These are phyloP conservation scores for Gomphus bonarii DNA, from an alignment of 1,284 basidiomycete species.

Conservation along the genomic window DNA sequence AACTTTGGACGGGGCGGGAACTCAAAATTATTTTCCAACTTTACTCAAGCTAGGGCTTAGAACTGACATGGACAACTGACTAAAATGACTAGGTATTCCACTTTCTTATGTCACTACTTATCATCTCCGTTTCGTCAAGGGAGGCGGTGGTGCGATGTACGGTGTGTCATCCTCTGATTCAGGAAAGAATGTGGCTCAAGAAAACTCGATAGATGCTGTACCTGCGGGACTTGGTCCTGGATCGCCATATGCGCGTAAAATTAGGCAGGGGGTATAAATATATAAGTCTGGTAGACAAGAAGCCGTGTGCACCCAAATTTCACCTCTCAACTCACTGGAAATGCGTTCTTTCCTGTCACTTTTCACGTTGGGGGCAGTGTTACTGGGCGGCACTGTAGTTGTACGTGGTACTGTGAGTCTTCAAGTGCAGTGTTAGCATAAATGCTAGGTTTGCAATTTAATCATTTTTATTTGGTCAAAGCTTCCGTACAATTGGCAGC, in stretches of 20 bases:
- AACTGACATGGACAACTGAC: too few species aligned
- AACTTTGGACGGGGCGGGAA: too few species aligned
- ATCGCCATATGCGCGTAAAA: background rate
- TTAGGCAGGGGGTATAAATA: background rate
- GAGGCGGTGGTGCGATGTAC: background rate
- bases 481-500: background rate
- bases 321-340: background rate
- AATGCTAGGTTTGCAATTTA: background rate
- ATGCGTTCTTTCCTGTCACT: background rate
- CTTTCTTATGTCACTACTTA: background rate
- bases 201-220: background rate
- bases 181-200: background rate
- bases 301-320: background rate
- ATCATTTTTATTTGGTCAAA: background rate
- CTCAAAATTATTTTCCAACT: too few species aligned
- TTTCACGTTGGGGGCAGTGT: background rate
- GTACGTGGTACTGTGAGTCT: background rate
- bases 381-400: background rate
- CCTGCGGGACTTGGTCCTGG: background rate
- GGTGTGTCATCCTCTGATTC: background rate
- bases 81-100: too few species aligned
- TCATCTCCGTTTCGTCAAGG: background rate
- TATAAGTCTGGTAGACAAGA: background rate
- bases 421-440: background rate
- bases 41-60: too few species aligned